Percentiles rank a stretch among this genome's conserved stretches.
These are phyloP conservation scores for Diplodia sapinea DNA, from an alignment of 2,329 filamentous ascomycete species.

Conservation along the genomic window DNA sequence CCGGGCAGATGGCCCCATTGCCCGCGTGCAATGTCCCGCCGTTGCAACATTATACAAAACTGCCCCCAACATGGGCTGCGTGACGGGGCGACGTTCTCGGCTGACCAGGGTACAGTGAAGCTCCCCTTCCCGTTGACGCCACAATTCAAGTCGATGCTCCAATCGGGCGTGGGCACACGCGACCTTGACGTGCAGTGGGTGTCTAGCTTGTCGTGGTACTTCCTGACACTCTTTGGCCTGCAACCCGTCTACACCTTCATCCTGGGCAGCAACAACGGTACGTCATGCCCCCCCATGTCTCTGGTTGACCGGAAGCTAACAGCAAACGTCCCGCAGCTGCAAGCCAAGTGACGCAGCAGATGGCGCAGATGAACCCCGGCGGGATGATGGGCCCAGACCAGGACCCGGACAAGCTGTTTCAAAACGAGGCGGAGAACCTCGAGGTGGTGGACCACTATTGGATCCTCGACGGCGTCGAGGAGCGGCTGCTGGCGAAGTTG, in stretches of 20 bases:
- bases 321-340: conserved; percentile 65
- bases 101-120: conserved; percentile 69
- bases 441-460: conserved; percentile 94
- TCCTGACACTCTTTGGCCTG: conserved; percentile 93
- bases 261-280: conserved; percentile 93
- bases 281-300: conserved; percentile 43
- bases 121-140: conserved; percentile 95
- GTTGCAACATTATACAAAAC: not conserved
- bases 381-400: conserved; percentile 90
- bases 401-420: conserved; percentile 94
- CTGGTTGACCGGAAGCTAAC: conserved; percentile 26
- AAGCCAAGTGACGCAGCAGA: conserved; percentile 86
- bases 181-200: conserved; percentile 99
- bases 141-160: conserved; percentile 99
- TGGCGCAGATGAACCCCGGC: conserved; percentile 75
- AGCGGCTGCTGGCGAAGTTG: conserved; percentile 69
- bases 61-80: not conserved
- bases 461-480: conserved; percentile 85
- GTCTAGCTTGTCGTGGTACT: conserved; percentile 98
- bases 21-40: not conserved
- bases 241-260: conserved; percentile 98
- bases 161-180: conserved; percentile 92
- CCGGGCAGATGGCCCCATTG: not conserved
- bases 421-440: conserved; percentile 90
- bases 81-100: not conserved